A percentile compares a stretch with the other conserved stretches of the same genome.
These are phyloP conservation scores for Hyaloscypha variabilis DNA, from an alignment of 495 filamentous ascomycete species.

Conservation along the genomic window DNA sequence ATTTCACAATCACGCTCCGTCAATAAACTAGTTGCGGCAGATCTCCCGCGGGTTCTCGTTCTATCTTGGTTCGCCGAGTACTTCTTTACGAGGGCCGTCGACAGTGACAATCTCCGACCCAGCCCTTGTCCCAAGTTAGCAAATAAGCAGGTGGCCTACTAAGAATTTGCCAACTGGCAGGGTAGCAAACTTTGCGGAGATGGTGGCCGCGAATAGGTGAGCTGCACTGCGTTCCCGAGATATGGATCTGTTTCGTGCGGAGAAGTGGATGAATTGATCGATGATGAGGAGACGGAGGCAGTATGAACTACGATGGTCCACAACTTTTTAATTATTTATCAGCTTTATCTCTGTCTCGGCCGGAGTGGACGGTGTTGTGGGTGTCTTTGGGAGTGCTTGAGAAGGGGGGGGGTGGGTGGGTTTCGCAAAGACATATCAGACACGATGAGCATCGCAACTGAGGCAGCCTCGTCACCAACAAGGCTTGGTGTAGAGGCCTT, in stretches of 20 bases:
- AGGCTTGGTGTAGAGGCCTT: no score
- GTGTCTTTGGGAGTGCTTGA: no score
- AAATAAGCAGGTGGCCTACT: neutral
- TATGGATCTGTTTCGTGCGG: neutral
- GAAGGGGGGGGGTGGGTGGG: no score
- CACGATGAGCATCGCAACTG: no score
- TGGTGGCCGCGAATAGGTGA: neutral
- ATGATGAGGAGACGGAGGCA: neutral
- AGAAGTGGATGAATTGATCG: neutral
- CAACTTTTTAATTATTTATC: neutral
- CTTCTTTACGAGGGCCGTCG: no score
- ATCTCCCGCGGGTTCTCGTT: no score
- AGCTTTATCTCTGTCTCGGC: neutral
- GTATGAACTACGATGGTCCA: neutral
- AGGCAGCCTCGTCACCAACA: no score
- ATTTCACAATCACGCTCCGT: neutral
- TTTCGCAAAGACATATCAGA: no score
- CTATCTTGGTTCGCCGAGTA: no score
- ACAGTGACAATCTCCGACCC: neutral
- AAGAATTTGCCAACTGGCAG: neutral
- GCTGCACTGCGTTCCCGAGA: neutral
- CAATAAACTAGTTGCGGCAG: no score
- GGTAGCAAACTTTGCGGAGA: neutral
- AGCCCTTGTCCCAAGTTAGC: neutral
- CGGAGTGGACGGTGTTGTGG: no score